A percentile compares a stretch with the other conserved stretches of the same genome.
Conservation (phyloP, 75 land plant genomes). For the Azolla pinnata region DNA sequence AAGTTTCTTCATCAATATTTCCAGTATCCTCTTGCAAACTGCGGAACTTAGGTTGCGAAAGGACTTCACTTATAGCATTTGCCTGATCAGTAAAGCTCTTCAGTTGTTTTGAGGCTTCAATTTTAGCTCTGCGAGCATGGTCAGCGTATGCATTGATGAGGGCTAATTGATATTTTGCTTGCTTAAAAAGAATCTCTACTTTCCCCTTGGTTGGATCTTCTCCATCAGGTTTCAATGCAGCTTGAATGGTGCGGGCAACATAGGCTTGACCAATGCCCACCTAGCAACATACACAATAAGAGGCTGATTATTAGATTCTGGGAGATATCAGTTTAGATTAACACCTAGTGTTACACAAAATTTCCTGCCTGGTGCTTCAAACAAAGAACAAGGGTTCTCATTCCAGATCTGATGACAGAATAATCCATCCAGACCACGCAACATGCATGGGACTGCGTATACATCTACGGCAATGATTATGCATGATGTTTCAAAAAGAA, state of each 20-base stretch:
- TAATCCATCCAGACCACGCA: no score
- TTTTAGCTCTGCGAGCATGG: slow-evolving; percentile 20
- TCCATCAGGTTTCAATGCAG: slow-evolving; percentile 15
- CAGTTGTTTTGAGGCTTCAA: slow-evolving; percentile 21
- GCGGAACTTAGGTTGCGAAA: background rate
- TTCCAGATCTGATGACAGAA: no score
- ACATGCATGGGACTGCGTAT: no score
- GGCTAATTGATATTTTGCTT: slow-evolving; percentile 20
- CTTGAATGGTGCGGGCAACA: slow-evolving; percentile 19
- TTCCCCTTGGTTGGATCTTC: slow-evolving; percentile 12
- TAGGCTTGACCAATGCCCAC: slow-evolving; percentile 20
- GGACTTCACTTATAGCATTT: background rate
- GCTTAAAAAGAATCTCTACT: slow-evolving; percentile 15
- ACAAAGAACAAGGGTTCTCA: no score
- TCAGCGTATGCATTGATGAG: slow-evolving; percentile 21
- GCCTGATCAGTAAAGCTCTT: slow-evolving; percentile 18
- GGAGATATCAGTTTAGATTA: no score
- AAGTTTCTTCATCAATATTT: slow-evolving; percentile 47
- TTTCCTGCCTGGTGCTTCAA: no score
- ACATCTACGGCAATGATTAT: no score
- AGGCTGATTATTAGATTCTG: no score
- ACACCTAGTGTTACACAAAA: no score
- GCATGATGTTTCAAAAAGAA: no score
- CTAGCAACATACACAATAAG: background rate
- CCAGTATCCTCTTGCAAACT: slow-evolving; percentile 27